Percentiles rank a stretch among this genome's conserved stretches.
phyloP scores from a whole-genome alignment of 2,329 filamentous ascomycete genomes.

The Hypoxylon sp. region DNA sequence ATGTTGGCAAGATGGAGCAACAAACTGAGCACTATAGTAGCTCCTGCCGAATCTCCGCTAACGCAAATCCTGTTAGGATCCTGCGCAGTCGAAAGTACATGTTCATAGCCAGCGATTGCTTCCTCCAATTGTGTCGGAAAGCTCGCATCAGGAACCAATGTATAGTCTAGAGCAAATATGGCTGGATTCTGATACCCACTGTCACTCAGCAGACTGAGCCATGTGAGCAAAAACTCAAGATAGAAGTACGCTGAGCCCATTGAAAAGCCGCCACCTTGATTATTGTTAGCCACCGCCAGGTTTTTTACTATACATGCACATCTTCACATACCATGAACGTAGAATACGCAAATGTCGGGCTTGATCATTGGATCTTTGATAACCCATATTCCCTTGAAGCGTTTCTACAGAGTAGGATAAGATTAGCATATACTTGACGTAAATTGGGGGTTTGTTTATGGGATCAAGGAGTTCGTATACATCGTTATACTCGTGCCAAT shows the following conservation, averaged over 20 bases:
- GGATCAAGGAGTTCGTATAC: conserved; percentile 55
- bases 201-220: conserved; percentile 75
- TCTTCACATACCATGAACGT: conserved; percentile 80
- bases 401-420: conserved; percentile 55
- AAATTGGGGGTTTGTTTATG: not conserved
- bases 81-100: conserved; percentile 72
- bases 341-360: conserved; percentile 86
- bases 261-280: conserved; percentile 80
- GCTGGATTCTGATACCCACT: conserved; percentile 81
- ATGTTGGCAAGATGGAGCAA: conserved; percentile 74
- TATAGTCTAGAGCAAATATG: conserved; percentile 85
- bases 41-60: conserved; percentile 85
- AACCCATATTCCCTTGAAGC: conserved; percentile 79
- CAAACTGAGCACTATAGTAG: conserved; percentile 79
- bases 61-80: conserved; percentile 77
- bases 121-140: conserved; percentile 83
- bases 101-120: conserved; percentile 77
- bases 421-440: conserved; percentile 33
- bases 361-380: conserved; percentile 70
- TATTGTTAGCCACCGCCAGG: conserved; percentile 42
- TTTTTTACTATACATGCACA: conserved; percentile 37
- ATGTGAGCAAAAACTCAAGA: conserved; percentile 83
- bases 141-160: conserved; percentile 79
- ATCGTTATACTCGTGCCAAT: conserved; percentile 71
- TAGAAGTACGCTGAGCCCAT: conserved; percentile 90